Percentiles rank a stretch among this genome's conserved stretches.
phyloP scores from a whole-genome alignment of 2,329 filamentous ascomycete species.

The Monilinia vaccinii-corymbosi region DNA sequence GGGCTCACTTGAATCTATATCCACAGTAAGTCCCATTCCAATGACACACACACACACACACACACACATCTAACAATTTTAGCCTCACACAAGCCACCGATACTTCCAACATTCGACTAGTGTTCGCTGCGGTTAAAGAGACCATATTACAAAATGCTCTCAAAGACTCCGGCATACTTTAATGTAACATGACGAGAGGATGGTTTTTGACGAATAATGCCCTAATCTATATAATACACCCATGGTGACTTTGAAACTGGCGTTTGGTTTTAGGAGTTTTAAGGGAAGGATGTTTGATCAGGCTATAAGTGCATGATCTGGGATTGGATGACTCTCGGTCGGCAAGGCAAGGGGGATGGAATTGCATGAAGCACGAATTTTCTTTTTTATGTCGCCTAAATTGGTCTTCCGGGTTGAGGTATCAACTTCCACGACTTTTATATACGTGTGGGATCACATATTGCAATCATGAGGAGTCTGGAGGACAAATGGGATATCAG shows the following conservation, averaged over 20 bases:
- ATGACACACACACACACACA: neutral
- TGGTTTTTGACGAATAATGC: slow-evolving; percentile 18
- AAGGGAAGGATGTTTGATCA: slow-evolving; percentile 23
- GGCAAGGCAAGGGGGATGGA: slow-evolving; percentile 7
- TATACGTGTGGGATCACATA: slow-evolving; percentile 5
- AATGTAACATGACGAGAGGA: slow-evolving; percentile 27
- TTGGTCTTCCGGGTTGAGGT: neutral
- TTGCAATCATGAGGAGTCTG: slow-evolving; percentile 3
- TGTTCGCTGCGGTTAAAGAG: slow-evolving; percentile 97
- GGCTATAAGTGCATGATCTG: slow-evolving; percentile 16
- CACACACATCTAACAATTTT: slow-evolving; percentile 18
- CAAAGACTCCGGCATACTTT: slow-evolving; percentile 95
- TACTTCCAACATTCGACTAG: slow-evolving; percentile 93
- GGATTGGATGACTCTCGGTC: slow-evolving; percentile 10
- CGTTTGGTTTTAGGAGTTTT: slow-evolving; percentile 24
- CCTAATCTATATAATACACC: slow-evolving; percentile 17
- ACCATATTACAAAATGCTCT: slow-evolving; percentile 97
- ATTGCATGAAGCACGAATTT: slow-evolving; percentile 3
- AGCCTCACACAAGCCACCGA: slow-evolving; percentile 98
- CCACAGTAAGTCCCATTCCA: slow-evolving; percentile 65
- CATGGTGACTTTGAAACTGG: slow-evolving; percentile 20
- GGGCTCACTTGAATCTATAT: slow-evolving; percentile 91
- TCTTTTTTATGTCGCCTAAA: slow-evolving; percentile 1
- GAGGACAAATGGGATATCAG: neutral
- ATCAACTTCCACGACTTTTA: slow-evolving; percentile 8